phyloP scores from a whole-genome alignment of 2,329 filamentous ascomycete genomes.

The Plenodomus tracheiphilus region DNA sequence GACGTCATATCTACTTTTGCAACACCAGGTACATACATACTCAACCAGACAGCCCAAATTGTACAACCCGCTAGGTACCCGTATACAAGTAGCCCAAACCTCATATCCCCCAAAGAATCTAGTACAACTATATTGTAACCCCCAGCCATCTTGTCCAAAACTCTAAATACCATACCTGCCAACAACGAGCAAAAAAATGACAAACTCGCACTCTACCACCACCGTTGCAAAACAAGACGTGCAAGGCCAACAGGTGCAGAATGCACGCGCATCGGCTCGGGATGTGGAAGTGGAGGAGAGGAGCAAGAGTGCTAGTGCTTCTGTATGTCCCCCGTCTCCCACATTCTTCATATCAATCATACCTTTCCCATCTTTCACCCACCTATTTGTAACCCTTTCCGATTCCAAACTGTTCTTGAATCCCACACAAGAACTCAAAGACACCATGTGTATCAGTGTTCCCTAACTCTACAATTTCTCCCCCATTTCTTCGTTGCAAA shows the following conservation, averaged over 20 bases:
- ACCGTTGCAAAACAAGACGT: constrained; percentile 14
- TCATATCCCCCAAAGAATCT: too few relatives aligned
- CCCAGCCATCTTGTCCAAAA: neutral
- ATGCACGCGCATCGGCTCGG: constrained; percentile 1
- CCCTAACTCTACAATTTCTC: too few relatives aligned
- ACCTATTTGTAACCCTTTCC: too few relatives aligned
- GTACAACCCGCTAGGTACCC: too few relatives aligned
- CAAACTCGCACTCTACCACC: neutral
- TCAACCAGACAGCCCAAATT: neutral
- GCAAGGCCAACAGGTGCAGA: constrained; percentile 11
- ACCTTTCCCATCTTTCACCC: neutral
- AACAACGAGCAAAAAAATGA: neutral
- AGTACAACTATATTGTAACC: too few relatives aligned
- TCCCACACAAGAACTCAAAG: too few relatives aligned
- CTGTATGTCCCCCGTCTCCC: constrained; percentile 15
- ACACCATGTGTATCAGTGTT: too few relatives aligned
- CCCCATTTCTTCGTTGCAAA: neutral
- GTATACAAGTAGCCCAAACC: too few relatives aligned
- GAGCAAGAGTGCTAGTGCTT: constrained; percentile 36
- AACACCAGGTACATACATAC: constrained; percentile 1
- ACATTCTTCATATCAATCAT: neutral
- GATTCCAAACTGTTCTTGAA: too few relatives aligned
- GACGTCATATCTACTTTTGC: constrained; percentile 3
- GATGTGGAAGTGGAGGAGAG: constrained; percentile 36
- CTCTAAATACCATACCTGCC: neutral